A percentile compares a stretch with the other conserved stretches of the same genome.
phyloP scores from a whole-genome alignment of 768 basidiomycete species.

The Amanita rimosa region DNA sequence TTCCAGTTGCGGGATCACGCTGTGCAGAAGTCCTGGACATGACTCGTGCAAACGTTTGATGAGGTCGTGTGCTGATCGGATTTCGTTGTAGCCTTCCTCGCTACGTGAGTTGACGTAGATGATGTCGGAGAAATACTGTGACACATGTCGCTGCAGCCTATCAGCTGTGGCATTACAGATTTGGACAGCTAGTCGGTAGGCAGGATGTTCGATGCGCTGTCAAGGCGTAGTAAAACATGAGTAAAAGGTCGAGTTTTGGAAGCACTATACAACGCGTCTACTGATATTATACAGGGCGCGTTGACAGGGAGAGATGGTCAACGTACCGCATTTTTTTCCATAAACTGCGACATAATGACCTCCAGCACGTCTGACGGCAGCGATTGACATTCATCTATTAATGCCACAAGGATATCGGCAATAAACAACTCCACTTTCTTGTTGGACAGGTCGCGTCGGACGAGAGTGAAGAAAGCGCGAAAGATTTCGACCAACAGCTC shows the following conservation, averaged over 20 bases:
- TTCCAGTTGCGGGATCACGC: constrained; percentile 88
- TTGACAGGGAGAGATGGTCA: constrained; percentile 1
- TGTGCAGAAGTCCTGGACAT: constrained; percentile 74
- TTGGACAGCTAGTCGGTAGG: constrained; percentile 73
- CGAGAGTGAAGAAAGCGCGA: constrained; percentile 69
- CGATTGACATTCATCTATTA: constrained; percentile 77
- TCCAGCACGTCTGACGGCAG: constrained; percentile 78
- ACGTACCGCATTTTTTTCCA: constrained; percentile 65
- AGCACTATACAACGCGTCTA: constrained; percentile 3
- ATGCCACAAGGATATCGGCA: constrained; percentile 80
- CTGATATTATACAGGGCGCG: constrained; percentile 3
- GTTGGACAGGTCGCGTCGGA: constrained; percentile 47
- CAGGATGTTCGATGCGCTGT: constrained; percentile 61
- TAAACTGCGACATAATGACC: constrained; percentile 74
- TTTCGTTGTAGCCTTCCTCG: constrained; percentile 56
- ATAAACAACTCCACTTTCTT: constrained; percentile 82
- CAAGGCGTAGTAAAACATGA: constrained; percentile 6
- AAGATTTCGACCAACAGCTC: constrained; percentile 79
- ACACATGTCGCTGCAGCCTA: constrained; percentile 81
- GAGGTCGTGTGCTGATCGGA: constrained; percentile 72
- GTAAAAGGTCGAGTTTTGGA: constrained; percentile 1
- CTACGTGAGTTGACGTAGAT: constrained; percentile 46
- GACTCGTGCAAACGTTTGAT: constrained; percentile 73
- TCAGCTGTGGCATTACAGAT: constrained; percentile 79
- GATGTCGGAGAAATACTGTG: constrained; percentile 88